Evolutionary conservation across 2,329 filamentous ascomycete species (phyloP), one percentile per base, ranked within the genome.

Genomic region (Fusarium chaquense): DNA sequence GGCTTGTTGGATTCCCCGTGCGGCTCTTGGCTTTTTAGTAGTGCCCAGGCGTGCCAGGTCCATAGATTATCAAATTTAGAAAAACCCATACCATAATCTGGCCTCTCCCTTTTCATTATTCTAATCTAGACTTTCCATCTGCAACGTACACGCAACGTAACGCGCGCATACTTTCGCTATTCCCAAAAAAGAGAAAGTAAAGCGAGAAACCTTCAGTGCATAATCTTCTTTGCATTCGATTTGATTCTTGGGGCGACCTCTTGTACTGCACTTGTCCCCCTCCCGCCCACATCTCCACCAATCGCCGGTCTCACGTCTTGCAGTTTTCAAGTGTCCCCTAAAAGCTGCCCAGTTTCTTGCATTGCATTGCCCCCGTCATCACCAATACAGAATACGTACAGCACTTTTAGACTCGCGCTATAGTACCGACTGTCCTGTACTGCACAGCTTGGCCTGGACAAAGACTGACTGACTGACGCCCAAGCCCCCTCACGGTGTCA

Each of bases 401-500:
- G 41, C 33, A 28, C 35, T 52, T 52, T 50, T 52, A 52, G 49
- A 30, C 49, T 52, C 49, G 26, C 49, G 49, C 38, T 44, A 44
- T 32, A 36, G 38, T 46, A n/a, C 49, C 6, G 22, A 28, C 6
- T 44, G 41, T 43, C 41, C 41, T 32, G 52, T 30, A 53, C 58
- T 46, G 38, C 44, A 59, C 57, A 58, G 54, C 67, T 64, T 68
- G 44, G 54, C 58, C 65, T 44, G 28, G 40, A 61, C 15, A 53
- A 36, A 47, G 30, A 40, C 58, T 41, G 57, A 33, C 69, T 67
- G 62, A 62, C 65, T 60, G 47, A 65, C 62, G 60, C 71, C 66
- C 33, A 52, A 74, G 70, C 72, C 72, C 72, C 72, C 72, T 74
- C 72, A 68, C 67, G 61, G 71, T 69, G 67, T 58, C 65, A 45